Evolutionary conservation across 2,329 filamentous ascomycete genomes (phyloP), one percentile per base, ranked within the genome.

Genomic region (Aspergillus ochraceus): DNA sequence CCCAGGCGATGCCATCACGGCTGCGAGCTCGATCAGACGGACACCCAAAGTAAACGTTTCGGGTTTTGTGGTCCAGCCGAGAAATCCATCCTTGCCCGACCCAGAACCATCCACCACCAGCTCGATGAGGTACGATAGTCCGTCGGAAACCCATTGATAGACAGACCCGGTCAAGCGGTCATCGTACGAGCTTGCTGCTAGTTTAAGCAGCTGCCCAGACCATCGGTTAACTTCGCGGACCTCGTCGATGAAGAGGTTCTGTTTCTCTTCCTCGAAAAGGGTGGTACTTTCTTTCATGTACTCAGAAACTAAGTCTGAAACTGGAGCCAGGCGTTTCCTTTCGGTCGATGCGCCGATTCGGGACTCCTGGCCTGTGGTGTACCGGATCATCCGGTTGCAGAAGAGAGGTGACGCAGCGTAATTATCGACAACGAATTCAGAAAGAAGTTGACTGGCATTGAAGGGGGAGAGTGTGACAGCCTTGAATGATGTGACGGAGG

Each of bases 161-260:
- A 76, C 62, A 12, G 68, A 62, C 6, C 55, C 54, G 11, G 70
- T 52, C 9, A 67, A 51, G 10, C 53, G 51, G 5, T 69, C 59
- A 5, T 70, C 59, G 2, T 74, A 68, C 3, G 71, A 61, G 9
- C 52, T 22, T n/a, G 60, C 49, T 3, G 65, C 60, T 4, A 81
- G 59, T 0, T 65, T 60, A 6, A 66, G 62, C 30, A 90, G 76
- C 2, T 85, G 78, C 17, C 73, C 74, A 0, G 82, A 77, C 92
- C 92, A 97, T n/a, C 86, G 73, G 19, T 82, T 77, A 3, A 87
- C 81, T 73, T 97, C 93, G 52, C 87, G 82, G 6, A 91, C 85
- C 66, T 92, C 88, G 72, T 98, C 94, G 53, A 94, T 80, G 74
- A 91, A 98, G n/a, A 97, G 82, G 71, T 99, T 99, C 72, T 96